Base-by-base conservation (phyloP, 2,329 filamentous ascomycete species). In the Chaetomiaceae sp. region DNA sequence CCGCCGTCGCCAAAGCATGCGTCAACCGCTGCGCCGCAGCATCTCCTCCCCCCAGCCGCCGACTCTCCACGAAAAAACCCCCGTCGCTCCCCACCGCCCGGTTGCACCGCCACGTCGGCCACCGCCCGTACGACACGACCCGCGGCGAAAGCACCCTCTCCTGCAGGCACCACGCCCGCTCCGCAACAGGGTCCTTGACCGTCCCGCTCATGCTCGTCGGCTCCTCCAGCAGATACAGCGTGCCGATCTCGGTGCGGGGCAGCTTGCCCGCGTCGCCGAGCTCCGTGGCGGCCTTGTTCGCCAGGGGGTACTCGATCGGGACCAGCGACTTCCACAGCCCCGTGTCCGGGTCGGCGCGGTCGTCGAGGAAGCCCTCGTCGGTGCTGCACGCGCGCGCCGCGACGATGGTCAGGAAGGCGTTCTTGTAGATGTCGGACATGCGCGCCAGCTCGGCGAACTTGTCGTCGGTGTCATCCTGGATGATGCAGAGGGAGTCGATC, bases 401-500 rank as follows among this genome's bases (percentile, higher is more conserved):
- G 14, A 36, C 20, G 16, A 58, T 25, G 11, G 52, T 56, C 13
- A 57, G 13, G 29, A 32, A 21, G 9, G 49, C 34, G 20, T 49
- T 36, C 14, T 45, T n/a, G 45, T 57, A 58, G 30, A 57, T 52
- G n/a, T 40, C 34, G 21, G 34, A 34, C 56, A 58, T 56, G n/a
- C 21, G 41, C 11, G 48, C 23, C 13, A 50, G 46, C 41, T 58
- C 48, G 10, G 11, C 9, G 11, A 18, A 20, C 51, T 51, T 53
- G 36, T 60, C 58, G 18, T 32, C 37, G 2, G 40, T 18, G 32
- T 40, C 29, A 21, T 57, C 58, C 36, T 60, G 56, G 33, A 53
- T 43, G 21, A 60, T 56, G 49, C 58, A 60, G 5, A 60, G 23
- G 2, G 58, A 29, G 49, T 60, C 56, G n/a, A 57, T 47, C 58